phyloP scores from a whole-genome alignment of 768 basidiomycete species.

The Leucocoprinus leucothites region DNA sequence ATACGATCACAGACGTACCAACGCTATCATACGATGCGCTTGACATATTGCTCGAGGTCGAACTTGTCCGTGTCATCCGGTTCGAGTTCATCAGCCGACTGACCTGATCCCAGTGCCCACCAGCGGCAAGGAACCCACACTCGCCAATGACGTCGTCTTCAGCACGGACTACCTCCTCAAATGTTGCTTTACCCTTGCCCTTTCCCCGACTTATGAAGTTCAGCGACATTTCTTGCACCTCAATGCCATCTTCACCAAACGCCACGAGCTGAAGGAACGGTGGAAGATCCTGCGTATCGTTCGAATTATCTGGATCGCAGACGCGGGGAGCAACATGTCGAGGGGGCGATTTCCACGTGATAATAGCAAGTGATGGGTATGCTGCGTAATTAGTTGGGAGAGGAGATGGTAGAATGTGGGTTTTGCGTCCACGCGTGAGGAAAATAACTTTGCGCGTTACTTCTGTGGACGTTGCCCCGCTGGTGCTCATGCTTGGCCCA shows the following conservation, averaged over 20 bases:
- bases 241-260: constrained; percentile 68
- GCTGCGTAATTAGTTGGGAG: constrained; percentile 50
- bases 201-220: constrained; percentile 43
- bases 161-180: constrained; percentile 47
- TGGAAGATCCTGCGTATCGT: constrained; percentile 18
- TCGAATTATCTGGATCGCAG: constrained; percentile 27
- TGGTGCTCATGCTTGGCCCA: constrained; percentile 12
- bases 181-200: constrained; percentile 46
- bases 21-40: constrained; percentile 44
- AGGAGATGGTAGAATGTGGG: constrained; percentile 67
- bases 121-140: constrained; percentile 51
- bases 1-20: constrained; percentile 48
- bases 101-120: constrained; percentile 49
- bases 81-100: constrained; percentile 29
- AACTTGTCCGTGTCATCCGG: constrained; percentile 40
- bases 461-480: constrained; percentile 15
- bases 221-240: constrained; percentile 67
- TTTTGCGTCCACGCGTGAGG: constrained; percentile 66
- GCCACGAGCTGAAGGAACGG: constrained; percentile 68
- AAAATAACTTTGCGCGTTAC: constrained; percentile 50
- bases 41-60: constrained; percentile 41
- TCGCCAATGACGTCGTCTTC: constrained; percentile 67
- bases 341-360: constrained; percentile 61
- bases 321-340: constrained; percentile 52
- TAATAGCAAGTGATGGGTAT: constrained; percentile 47